phyloP scores from a whole-genome alignment of 2,329 filamentous ascomycete species.

The Aspergillus persii region DNA sequence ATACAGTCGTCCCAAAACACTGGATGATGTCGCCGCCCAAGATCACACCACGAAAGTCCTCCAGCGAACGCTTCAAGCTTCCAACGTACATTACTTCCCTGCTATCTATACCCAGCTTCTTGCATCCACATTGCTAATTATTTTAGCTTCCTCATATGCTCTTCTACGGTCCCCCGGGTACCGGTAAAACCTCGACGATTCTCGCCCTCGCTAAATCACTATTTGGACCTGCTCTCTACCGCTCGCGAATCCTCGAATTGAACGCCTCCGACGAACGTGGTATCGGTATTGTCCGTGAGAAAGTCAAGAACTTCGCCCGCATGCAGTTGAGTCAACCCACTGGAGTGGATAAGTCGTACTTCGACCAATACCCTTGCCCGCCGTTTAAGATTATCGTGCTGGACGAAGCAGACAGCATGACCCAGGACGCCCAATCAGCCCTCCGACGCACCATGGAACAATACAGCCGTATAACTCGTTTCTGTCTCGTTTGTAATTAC shows the following conservation, averaged over 20 bases:
- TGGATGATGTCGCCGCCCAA: conserved; percentile 94
- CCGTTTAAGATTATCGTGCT: conserved; percentile 99
- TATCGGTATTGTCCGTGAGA: conserved; percentile 93
- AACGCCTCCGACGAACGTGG: conserved; percentile 99
- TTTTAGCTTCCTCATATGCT: conserved; percentile 90
- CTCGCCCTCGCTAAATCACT: conserved; percentile 96
- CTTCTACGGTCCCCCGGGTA: conserved; percentile 96
- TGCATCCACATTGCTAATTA: background rate
- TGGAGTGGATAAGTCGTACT: conserved; percentile 60
- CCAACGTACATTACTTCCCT: conserved; percentile 61
- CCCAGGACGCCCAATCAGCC: conserved; percentile 93
- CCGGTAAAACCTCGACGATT: conserved; percentile 96
- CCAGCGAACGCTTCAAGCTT: conserved; percentile 86
- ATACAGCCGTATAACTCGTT: conserved; percentile 92
- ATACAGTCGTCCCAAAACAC: conserved; percentile 80
- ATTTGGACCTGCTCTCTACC: conserved; percentile 91
- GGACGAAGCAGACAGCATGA: conserved; percentile 98
- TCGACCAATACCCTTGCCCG: conserved; percentile 78
- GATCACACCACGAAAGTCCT: conserved; percentile 95
- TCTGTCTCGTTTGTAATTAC: conserved; percentile 98
- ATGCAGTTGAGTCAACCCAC: conserved; percentile 88
- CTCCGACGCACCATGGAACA: conserved; percentile 96
- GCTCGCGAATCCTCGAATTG: conserved; percentile 92
- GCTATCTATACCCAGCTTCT: background rate
- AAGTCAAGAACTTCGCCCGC: conserved; percentile 96